Evolutionary conservation across 2,329 filamentous ascomycete genomes (phyloP).

Genomic region (Myriosclerotinia scirpicola): DNA sequence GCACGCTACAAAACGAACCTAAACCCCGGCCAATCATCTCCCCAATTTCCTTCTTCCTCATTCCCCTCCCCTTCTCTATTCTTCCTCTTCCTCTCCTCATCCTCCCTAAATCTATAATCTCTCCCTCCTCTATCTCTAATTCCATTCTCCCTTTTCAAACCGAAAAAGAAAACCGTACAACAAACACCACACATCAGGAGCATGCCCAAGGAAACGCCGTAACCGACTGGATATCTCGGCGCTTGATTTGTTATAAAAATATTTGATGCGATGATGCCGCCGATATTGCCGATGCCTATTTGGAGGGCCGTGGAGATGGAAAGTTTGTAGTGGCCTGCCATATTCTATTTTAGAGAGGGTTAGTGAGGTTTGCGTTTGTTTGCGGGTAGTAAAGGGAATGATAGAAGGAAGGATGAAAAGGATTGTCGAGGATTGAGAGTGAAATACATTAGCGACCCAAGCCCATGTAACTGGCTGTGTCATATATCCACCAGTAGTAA

Average conservation of each 20-base stretch:
- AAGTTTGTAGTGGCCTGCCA: slow-evolving; percentile 29
- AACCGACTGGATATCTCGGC: slow-evolving; percentile 4
- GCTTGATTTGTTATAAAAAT: slow-evolving; percentile 14
- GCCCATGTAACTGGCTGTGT: slow-evolving; percentile 44
- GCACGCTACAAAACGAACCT: slow-evolving; percentile 3
- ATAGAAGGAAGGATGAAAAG: not conserved
- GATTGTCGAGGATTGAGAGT: not conserved
- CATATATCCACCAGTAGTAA: slow-evolving; percentile 42
- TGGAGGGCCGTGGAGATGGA: slow-evolving; percentile 8
- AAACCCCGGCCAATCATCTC: slow-evolving; percentile 20
- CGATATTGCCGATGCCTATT: slow-evolving; percentile 26
- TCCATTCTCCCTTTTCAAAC: slow-evolving; percentile 15
- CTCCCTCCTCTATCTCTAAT: slow-evolving; percentile 1
- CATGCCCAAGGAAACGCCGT: slow-evolving; percentile 9
- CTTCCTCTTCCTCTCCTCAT: not conserved
- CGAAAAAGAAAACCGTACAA: slow-evolving; percentile 17
- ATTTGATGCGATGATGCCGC: slow-evolving; percentile 16
- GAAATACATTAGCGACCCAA: slow-evolving; percentile 49
- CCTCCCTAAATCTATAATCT: not conserved
- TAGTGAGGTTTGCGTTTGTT: not conserved
- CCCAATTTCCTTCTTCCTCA: slow-evolving; percentile 11
- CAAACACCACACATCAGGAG: not conserved
- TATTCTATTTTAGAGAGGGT: slow-evolving; percentile 21
- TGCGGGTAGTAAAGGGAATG: not conserved
- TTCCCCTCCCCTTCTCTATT: not conserved